Conservation (phyloP, 2,329 filamentous ascomycete species). For the Juglanconis oblonga region DNA sequence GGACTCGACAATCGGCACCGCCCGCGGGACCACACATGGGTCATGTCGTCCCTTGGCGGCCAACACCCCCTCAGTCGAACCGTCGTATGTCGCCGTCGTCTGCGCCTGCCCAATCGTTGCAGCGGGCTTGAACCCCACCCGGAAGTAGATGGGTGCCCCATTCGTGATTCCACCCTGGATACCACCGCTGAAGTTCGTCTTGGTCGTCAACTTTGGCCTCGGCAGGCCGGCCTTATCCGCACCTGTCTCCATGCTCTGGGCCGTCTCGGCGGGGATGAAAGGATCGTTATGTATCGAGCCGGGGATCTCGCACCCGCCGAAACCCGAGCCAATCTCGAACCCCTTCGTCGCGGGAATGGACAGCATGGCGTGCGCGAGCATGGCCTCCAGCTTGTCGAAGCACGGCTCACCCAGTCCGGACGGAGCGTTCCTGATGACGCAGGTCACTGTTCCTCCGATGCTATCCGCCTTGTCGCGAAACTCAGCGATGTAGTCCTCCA, state of each 20-base stretch:
- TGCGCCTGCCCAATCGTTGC: conserved; percentile 92
- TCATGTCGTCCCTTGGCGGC: conserved; percentile 94
- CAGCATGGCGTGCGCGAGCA: conserved; percentile 89
- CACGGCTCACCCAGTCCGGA: conserved; percentile 86
- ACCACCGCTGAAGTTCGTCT: conserved; percentile 92
- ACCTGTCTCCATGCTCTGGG: conserved; percentile 41
- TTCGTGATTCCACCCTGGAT: conserved; percentile 96
- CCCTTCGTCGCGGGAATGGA: conserved; percentile 93
- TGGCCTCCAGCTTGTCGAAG: conserved; percentile 94
- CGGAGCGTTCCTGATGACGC: conserved; percentile 83
- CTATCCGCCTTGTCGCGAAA: conserved; percentile 79
- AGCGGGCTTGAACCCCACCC: conserved; percentile 89
- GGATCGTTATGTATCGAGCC: conserved; percentile 92
- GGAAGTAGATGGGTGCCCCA: conserved; percentile 91
- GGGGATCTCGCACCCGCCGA: conserved; percentile 79
- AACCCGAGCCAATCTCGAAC: conserved; percentile 93
- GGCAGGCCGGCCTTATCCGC: conserved; percentile 44
- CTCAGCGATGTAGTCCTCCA: conserved; percentile 76
- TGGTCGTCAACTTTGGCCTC: conserved; percentile 69
- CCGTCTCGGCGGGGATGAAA: conserved; percentile 59
- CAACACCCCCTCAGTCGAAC: conserved; percentile 66
- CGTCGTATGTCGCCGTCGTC: conserved; percentile 76
- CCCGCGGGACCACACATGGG: conserved; percentile 85
- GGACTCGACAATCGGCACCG: conserved; percentile 83
- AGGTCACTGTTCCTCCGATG: conserved; percentile 93